These are phyloP conservation scores for Laburnicola sp. DNA, from an alignment of 2,329 filamentous ascomycete genomes.

Conservation along the genomic window DNA sequence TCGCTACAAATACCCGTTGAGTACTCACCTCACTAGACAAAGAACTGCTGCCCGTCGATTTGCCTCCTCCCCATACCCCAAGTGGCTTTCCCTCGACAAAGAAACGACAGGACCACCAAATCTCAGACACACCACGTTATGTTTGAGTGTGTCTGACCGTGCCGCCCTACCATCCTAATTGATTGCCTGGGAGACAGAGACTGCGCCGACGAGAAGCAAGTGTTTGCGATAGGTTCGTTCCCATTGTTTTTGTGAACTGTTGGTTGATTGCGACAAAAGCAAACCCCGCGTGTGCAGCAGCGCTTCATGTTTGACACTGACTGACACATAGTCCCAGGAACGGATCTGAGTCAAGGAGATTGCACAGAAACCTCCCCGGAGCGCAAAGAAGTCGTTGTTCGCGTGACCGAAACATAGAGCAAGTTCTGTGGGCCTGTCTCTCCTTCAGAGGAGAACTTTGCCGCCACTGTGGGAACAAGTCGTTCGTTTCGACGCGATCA, in stretches of 20 bases:
- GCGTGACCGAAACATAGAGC: slow-evolving; percentile 8
- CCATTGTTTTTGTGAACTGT: slow-evolving; percentile 30
- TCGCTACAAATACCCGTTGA: slow-evolving; percentile 47
- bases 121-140: slow-evolving; percentile 38
- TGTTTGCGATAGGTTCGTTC: slow-evolving; percentile 43
- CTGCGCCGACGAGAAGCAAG: slow-evolving; percentile 35
- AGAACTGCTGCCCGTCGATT: slow-evolving; percentile 41
- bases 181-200: slow-evolving; percentile 33
- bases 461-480: not conserved
- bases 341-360: slow-evolving; percentile 17
- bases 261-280: slow-evolving; percentile 39
- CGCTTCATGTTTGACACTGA: slow-evolving; percentile 28
- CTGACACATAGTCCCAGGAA: slow-evolving; percentile 27
- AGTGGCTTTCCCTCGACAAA: slow-evolving; percentile 38
- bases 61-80: slow-evolving; percentile 35
- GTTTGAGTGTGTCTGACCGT: slow-evolving; percentile 25
- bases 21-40: slow-evolving; percentile 40
- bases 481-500: slow-evolving; percentile 9
- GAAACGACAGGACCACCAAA: slow-evolving; percentile 38
- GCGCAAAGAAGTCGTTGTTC: slow-evolving; percentile 13
- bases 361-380: slow-evolving; percentile 22
- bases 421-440: not conserved
- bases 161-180: slow-evolving; percentile 25
- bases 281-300: slow-evolving; percentile 34
- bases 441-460: not conserved